Conservation (phyloP, 1,139 yeast species). For the Zygotorulaspora mrakii region DNA sequence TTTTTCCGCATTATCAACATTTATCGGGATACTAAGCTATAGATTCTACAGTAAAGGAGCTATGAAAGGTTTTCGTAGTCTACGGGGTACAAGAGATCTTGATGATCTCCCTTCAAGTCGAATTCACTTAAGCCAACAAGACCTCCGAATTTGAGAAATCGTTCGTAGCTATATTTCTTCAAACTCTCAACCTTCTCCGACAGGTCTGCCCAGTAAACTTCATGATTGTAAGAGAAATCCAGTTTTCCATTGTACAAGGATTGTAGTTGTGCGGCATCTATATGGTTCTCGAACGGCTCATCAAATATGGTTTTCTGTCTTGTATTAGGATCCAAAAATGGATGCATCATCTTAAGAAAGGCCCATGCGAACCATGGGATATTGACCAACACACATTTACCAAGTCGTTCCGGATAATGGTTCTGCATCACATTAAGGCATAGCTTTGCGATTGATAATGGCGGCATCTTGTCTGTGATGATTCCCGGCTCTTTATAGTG, state of each 20-base stretch:
- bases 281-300: slow-evolving; percentile 77
- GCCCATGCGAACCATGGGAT: slow-evolving; percentile 89
- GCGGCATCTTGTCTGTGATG: slow-evolving; percentile 37
- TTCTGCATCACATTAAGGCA: slow-evolving; percentile 84
- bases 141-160: slow-evolving; percentile 62
- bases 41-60: not conserved
- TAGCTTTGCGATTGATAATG: slow-evolving; percentile 55
- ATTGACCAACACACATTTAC: slow-evolving; percentile 78
- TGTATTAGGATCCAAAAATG: slow-evolving; percentile 88
- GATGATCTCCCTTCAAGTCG: slow-evolving; percentile 59
- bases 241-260: slow-evolving; percentile 74
- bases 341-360: slow-evolving; percentile 78
- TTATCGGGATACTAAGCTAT: not conserved
- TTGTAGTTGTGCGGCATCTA: slow-evolving; percentile 74
- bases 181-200: slow-evolving; percentile 52
- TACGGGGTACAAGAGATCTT: slow-evolving; percentile 44
- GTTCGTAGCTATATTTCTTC: slow-evolving; percentile 48
- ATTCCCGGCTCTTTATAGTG: slow-evolving; percentile 49
- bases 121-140: slow-evolving; percentile 72
- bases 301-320: slow-evolving; percentile 83
- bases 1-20: not conserved
- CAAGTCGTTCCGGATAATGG: slow-evolving; percentile 89
- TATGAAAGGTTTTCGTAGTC: slow-evolving; percentile 10
- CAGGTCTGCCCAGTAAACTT: slow-evolving; percentile 73
- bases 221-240: slow-evolving; percentile 75